Conservation (phyloP, 495 filamentous ascomycete species). For the Geopyxis carbonaria region DNA sequence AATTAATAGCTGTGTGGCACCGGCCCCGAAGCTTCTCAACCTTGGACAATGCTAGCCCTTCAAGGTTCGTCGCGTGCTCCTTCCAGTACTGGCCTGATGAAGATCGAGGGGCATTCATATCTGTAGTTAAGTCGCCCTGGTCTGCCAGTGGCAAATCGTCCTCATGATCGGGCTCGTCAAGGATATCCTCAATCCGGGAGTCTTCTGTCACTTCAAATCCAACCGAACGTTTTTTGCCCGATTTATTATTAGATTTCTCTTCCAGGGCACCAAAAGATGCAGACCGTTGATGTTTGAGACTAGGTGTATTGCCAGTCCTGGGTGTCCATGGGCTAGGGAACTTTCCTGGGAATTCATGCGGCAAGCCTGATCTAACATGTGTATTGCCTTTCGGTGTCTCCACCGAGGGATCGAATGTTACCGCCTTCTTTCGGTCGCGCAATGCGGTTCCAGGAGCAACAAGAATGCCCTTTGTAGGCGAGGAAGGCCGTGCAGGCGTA, state of each 20-base stretch:
- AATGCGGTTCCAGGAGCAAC: slow-evolving; percentile 73
- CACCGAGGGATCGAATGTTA: slow-evolving; percentile 48
- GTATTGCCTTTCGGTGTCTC: slow-evolving; percentile 24
- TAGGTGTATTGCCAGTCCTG: slow-evolving; percentile 25
- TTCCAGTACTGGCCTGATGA: slow-evolving; percentile 92
- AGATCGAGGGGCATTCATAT: slow-evolving; percentile 64
- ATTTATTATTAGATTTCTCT: slow-evolving; percentile 17
- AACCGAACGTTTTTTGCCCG: slow-evolving; percentile 10
- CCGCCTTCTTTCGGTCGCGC: slow-evolving; percentile 62
- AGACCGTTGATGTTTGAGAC: slow-evolving; percentile 39
- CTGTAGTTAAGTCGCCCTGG: slow-evolving; percentile 49
- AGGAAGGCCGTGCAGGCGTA: slow-evolving; percentile 29
- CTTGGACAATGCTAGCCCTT: slow-evolving; percentile 58
- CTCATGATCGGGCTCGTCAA: slow-evolving; percentile 16
- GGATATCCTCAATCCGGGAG: slow-evolving; percentile 13
- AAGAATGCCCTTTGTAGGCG: slow-evolving; percentile 67
- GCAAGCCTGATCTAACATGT: slow-evolving; percentile 32
- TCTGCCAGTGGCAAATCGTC: slow-evolving; percentile 25
- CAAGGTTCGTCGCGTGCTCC: slow-evolving; percentile 66
- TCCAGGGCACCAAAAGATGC: slow-evolving; percentile 33
- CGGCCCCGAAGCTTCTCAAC: slow-evolving; percentile 65
- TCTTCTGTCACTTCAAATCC: slow-evolving; percentile 23
- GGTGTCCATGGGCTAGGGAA: slow-evolving; percentile 48
- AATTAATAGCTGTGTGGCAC: slow-evolving; percentile 69
- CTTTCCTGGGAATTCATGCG: slow-evolving; percentile 40